Percentiles rank a stretch among this genome's conserved stretches.
phyloP scores from a whole-genome alignment of 1,284 basidiomycete species.

The Puccinia hordei region DNA sequence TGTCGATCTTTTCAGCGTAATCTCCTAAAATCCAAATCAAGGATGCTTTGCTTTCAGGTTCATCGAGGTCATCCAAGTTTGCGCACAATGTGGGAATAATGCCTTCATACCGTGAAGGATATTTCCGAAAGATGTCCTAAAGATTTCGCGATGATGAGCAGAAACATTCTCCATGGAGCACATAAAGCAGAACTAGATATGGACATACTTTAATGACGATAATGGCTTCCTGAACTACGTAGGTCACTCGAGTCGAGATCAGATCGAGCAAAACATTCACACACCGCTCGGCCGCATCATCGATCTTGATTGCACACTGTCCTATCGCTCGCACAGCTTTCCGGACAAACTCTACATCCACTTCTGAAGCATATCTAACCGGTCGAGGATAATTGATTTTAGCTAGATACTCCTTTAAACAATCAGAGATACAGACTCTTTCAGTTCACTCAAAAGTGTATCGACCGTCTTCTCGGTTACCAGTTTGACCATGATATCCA shows the following conservation, averaged over 20 bases:
- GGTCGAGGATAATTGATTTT: constrained; percentile 19
- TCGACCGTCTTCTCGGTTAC: constrained; percentile 85
- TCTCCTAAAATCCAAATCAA: constrained; percentile 99
- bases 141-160: background rate
- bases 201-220: constrained; percentile 77
- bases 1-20: constrained; percentile 93
- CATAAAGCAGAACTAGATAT: background rate
- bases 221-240: constrained; percentile 95
- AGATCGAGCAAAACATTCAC: constrained; percentile 82
- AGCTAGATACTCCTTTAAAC: background rate
- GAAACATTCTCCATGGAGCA: background rate
- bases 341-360: constrained; percentile 95
- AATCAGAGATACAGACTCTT: constrained; percentile 69
- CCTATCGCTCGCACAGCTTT: constrained; percentile 97
- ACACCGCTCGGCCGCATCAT: constrained; percentile 82
- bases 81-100: constrained; percentile 93
- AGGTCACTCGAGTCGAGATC: constrained; percentile 89
- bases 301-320: constrained; percentile 96
- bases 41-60: constrained; percentile 92
- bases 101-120: constrained; percentile 93
- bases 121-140: constrained; percentile 88
- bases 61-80: constrained; percentile 86
- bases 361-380: constrained; percentile 89
- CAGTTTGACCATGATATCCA: constrained; percentile 98
- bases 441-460: constrained; percentile 90